Conservation (phyloP, 148 eudicot genomes). For the Mesembryanthemum crystallinum region DNA sequence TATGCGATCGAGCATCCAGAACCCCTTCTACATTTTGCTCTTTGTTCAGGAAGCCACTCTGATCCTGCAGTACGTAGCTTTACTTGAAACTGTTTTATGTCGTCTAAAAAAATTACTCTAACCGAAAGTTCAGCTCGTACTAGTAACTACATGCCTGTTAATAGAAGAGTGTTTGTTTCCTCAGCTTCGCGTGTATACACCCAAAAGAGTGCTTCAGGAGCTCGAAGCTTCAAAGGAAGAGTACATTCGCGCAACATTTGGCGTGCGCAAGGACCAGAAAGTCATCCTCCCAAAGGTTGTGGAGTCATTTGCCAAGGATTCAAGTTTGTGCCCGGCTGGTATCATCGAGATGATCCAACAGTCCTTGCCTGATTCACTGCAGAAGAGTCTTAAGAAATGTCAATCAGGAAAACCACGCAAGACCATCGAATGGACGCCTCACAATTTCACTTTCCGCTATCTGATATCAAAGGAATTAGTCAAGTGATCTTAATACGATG, state of each 20-base stretch:
- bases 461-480: constrained; percentile 70
- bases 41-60: constrained; percentile 89
- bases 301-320: constrained; percentile 75
- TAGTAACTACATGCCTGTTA: not conserved
- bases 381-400: constrained; percentile 65
- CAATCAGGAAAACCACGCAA: constrained; percentile 55
- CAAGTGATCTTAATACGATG: constrained; percentile 28
- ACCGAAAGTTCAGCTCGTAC: not conserved
- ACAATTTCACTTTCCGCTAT: constrained; percentile 77
- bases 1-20: constrained; percentile 80
- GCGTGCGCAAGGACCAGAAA: constrained; percentile 74
- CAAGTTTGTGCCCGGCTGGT: constrained; percentile 54
- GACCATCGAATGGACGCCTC: constrained; percentile 75
- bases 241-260: constrained; percentile 93
- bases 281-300: constrained; percentile 68
- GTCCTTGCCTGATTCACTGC: constrained; percentile 66
- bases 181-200: constrained; percentile 86
- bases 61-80: constrained; percentile 80
- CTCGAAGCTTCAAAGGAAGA: constrained; percentile 92
- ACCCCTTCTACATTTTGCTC: constrained; percentile 89
- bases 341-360: constrained; percentile 74
- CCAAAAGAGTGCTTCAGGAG: constrained; percentile 71
- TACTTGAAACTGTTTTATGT: not conserved
- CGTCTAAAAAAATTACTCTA: not conserved
- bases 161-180: not conserved